A percentile compares a stretch with the other conserved stretches of the same genome.
Evolutionary conservation across 257 asterid species (phyloP).

Genomic region (Schizonepeta tenuifolia): DNA sequence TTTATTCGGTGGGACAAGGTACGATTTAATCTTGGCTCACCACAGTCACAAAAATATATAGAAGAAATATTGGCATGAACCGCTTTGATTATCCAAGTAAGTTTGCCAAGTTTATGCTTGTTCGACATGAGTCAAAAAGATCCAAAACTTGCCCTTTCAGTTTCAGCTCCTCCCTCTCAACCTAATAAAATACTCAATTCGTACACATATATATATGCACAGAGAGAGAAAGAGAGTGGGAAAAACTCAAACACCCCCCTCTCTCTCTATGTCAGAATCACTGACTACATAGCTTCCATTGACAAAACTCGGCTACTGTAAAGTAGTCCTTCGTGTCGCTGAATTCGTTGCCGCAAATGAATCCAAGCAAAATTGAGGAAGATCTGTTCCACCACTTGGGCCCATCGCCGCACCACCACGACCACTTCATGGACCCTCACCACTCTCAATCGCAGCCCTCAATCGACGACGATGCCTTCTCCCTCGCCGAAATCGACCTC

Average conservation of each 20-base stretch:
- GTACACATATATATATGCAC: not conserved
- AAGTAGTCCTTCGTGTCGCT: not conserved
- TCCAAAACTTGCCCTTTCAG: constrained; percentile 18
- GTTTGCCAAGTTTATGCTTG: not conserved
- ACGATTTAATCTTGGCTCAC: no score
- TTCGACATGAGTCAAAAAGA: constrained; percentile 13
- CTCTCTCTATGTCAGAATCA: constrained; percentile 23
- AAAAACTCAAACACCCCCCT: constrained; percentile 6
- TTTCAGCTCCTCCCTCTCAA: not conserved
- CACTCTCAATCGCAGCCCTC: constrained; percentile 52
- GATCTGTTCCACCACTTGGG: constrained; percentile 60
- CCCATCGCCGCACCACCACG: constrained; percentile 50
- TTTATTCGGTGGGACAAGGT: no score
- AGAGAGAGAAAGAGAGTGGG: constrained; percentile 23
- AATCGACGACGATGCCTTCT: constrained; percentile 66
- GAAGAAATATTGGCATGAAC: no score
- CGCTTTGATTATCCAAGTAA: no score
- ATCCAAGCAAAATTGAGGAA: constrained; percentile 78
- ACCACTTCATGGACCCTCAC: constrained; percentile 52
- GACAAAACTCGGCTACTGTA: constrained; percentile 22
- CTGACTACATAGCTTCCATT: constrained; percentile 36
- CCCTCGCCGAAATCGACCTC: constrained; percentile 65
- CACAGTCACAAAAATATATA: no score
- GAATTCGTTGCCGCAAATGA: constrained; percentile 37
- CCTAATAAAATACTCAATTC: not conserved